Evolutionary conservation across 139 green algal genomes (phyloP), one percentile per base, ranked within the genome.

Genomic region (Micractinium sp.): DNA sequence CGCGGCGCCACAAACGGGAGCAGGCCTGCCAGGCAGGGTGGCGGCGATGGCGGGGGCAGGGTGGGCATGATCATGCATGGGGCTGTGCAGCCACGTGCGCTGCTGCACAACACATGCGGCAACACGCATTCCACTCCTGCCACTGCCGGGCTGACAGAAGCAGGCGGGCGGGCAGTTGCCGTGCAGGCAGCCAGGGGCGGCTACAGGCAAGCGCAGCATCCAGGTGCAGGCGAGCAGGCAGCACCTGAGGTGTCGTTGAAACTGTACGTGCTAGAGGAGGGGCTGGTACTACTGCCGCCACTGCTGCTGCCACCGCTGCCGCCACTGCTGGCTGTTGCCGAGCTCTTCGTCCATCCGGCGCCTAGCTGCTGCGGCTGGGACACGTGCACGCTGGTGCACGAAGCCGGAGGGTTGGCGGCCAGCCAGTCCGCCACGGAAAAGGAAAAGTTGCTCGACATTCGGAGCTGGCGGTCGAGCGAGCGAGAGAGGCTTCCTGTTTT

Each of bases 1-100:
- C 36, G 38, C 33, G 83, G 83, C 39, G 39, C 66, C 38, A 39
- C 41, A 41, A 81, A 87, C 0, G 83, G 83, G 12, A 87, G 83
- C 83, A 87, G 67, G 38, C 83, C 47, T 56, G 47, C 47, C 7
- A 9, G 9, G 47, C 47, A 56, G 9, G 9, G 47, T 9, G 47
- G 47, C 47, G 47, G 47, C 47, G 47, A 9, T 5, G 47, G 7
- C 47, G 47, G 47, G 47, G 47, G 5, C 47, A 56, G 47, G 47
- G 47, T 56, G 47, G 67, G 27, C 23, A 15, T 75, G 23, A 75
- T 35, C 67, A 75, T 18, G 67, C 67, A 35, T n/a, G n/a, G n/a
- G n/a, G n/a, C n/a, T n/a, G n/a, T n/a, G n/a, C n/a, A n/a, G n/a
- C n/a, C n/a, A n/a, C n/a, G n/a, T n/a, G n/a, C n/a, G n/a, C n/a